Evolutionary conservation across 441 rosid genomes (phyloP).

Genomic region (Adansonia rubrostipa): DNA sequence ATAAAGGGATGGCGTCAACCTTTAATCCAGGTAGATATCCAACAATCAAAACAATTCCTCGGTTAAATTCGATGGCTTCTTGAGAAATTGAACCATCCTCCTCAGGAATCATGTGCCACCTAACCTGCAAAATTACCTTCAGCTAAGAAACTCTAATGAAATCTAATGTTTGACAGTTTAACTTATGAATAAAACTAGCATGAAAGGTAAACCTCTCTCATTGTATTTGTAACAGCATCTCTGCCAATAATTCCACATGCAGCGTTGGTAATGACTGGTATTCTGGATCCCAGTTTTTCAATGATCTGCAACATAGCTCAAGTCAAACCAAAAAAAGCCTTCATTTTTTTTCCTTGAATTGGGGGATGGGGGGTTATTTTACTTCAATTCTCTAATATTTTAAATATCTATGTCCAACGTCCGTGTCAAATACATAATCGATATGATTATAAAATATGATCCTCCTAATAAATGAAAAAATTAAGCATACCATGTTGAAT

Average conservation of each 20-base stretch:
- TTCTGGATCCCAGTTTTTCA: constrained; percentile 37
- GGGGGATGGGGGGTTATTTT: not conserved
- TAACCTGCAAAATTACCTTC: constrained; percentile 41
- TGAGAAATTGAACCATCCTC: constrained; percentile 22
- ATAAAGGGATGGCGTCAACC: constrained; percentile 42
- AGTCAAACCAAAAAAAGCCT: constrained; percentile 13
- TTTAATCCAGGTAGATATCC: constrained; percentile 64
- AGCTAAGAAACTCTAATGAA: constrained; percentile 8
- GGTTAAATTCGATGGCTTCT: constrained; percentile 20
- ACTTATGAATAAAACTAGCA: not conserved
- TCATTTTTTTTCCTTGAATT: not conserved
- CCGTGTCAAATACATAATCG: too few species aligned
- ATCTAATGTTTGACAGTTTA: not conserved
- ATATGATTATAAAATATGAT: too few species aligned
- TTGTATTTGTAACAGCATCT: constrained; percentile 40
- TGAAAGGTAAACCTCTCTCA: constrained; percentile 34
- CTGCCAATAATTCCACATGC: constrained; percentile 52
- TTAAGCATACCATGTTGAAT: too few species aligned
- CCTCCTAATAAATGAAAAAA: too few species aligned
- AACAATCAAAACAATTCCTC: constrained; percentile 43
- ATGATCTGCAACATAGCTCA: constrained; percentile 35
- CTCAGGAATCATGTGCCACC: constrained; percentile 36
- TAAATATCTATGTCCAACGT: too few species aligned
- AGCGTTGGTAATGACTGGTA: constrained; percentile 43
- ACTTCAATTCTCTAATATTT: too few species aligned